Evolutionary conservation across 2,329 filamentous ascomycete species (phyloP).

Genomic region (Pyrenochaeta sp.): DNA sequence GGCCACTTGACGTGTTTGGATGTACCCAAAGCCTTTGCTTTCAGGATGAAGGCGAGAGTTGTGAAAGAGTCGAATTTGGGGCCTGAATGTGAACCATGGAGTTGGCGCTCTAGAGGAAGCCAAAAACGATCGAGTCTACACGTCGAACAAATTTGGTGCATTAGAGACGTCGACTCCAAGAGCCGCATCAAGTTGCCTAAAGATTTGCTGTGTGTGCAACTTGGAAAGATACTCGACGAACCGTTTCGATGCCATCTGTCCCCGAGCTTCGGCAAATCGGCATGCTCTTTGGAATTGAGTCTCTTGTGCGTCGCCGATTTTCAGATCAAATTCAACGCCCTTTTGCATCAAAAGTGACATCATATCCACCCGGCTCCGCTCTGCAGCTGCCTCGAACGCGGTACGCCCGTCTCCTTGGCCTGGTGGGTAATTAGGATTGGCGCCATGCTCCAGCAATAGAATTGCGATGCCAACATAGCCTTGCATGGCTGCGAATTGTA

Average conservation of each 20-base stretch:
- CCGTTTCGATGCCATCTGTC: not conserved
- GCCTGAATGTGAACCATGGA: too few species aligned
- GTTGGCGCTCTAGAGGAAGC: too few species aligned
- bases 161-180: not conserved
- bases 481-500: conserved; percentile 9
- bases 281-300: not conserved
- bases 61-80: too few species aligned
- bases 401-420: conserved; percentile 2
- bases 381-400: conserved; percentile 12
- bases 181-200: not conserved
- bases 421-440: conserved; percentile 4
- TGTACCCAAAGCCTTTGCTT: too few species aligned
- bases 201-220: not conserved
- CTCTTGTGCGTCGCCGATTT: not conserved
- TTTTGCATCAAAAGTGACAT: conserved; percentile 2
- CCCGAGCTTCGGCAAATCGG: not conserved
- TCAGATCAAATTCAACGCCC: not conserved
- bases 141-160: too few species aligned
- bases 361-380: conserved; percentile 8
- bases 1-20: too few species aligned
- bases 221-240: not conserved
- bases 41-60: too few species aligned
- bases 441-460: not conserved
- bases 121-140: too few species aligned
- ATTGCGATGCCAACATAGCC: conserved; percentile 3